Percentiles rank a stretch among this genome's conserved stretches.
These are phyloP conservation scores for Fusarium sp. DNA, from an alignment of 2,329 filamentous ascomycete genomes.

Conservation along the genomic window DNA sequence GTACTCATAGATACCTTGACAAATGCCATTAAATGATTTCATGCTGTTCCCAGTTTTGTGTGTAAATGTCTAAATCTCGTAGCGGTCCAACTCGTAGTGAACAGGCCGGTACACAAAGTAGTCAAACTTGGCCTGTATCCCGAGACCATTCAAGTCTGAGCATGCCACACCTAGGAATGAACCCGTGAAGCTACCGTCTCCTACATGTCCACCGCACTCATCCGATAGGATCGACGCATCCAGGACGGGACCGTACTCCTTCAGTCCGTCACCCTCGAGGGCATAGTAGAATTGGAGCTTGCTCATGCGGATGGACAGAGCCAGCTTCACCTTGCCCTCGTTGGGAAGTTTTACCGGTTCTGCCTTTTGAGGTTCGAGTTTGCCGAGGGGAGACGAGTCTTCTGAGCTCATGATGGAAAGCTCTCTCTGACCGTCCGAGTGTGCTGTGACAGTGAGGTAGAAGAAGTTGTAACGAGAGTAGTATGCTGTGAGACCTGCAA, in stretches of 20 bases:
- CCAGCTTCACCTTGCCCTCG: conserved; percentile 66
- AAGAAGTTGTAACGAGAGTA: conserved; percentile 76
- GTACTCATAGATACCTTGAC: not conserved
- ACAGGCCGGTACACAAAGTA: conserved; percentile 65
- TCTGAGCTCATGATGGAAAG: conserved; percentile 69
- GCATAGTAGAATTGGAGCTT: conserved; percentile 69
- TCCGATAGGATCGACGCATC: conserved; percentile 71
- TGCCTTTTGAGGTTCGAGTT: conserved; percentile 57
- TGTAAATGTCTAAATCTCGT: too few relatives aligned
- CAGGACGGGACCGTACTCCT: conserved; percentile 65
- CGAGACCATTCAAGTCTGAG: conserved; percentile 67
- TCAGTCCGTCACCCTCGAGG: conserved; percentile 57
- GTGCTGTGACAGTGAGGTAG: conserved; percentile 70
- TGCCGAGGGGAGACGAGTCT: conserved; percentile 65
- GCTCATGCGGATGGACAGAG: conserved; percentile 62
- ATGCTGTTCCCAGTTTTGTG: too few relatives aligned
- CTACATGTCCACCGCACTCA: conserved; percentile 72
- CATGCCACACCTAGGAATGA: conserved; percentile 69
- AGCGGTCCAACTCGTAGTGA: conserved; percentile 60
- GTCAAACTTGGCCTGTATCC: conserved; percentile 60
- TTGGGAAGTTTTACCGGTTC: conserved; percentile 63
- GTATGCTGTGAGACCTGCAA: conserved; percentile 71
- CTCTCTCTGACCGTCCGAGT: conserved; percentile 67
- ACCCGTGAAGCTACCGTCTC: conserved; percentile 73
- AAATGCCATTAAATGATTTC: not conserved